Evolutionary conservation across 2,329 filamentous ascomycete species (phyloP), one percentile per base, ranked within the genome.

Genomic region (Xylariaceae sp.): DNA sequence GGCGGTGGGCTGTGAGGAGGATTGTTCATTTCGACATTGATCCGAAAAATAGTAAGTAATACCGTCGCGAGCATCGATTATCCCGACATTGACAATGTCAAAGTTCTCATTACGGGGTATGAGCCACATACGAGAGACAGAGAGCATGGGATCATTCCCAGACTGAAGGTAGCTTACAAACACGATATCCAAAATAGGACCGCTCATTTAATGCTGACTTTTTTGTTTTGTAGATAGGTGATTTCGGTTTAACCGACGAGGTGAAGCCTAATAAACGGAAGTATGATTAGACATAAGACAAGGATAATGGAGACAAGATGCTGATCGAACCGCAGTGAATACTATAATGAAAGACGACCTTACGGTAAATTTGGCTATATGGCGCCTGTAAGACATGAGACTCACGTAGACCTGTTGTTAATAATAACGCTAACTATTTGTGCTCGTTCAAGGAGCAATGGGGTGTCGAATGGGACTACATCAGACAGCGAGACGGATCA

Each of bases 21-120:
- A 31, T 57, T 9, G 56, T 60, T 10, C 61, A 63, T 48, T 62
- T 62, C 48, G 59, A 65, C 19, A 61, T 65, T 17, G 60, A 63
- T 31, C 56, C 57, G 2, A 48, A 22, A 12, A 65, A 63, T 12
- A 56, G 58, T 60, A 42, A 51, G 60, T n/a, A 31, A 10, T 16
- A 12, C 13, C 34, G 11, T 22, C 28, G 2, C 12, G 16, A 14
- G 12, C 33, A 19, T 10, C 16, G n/a, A 36, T 7, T n/a, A 51
- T 5, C 45, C 31, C 0, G 16, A 34, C 16, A 31, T 19, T 56
- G 31, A 56, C 19, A 18, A 33, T 14, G 2, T 28, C 22, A 5
- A 45, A 63, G 60, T 63, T 40, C 50, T 63, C 9, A 48, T 63
- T 40, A 34, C 11, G 5, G 48, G 42, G 16, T 6, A 58, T 12